A percentile compares a stretch with the other conserved stretches of the same genome.
These are phyloP conservation scores for Blastocystis sp. DNA, from an alignment of 352 stramenopile genomes.

Conservation along the genomic window DNA sequence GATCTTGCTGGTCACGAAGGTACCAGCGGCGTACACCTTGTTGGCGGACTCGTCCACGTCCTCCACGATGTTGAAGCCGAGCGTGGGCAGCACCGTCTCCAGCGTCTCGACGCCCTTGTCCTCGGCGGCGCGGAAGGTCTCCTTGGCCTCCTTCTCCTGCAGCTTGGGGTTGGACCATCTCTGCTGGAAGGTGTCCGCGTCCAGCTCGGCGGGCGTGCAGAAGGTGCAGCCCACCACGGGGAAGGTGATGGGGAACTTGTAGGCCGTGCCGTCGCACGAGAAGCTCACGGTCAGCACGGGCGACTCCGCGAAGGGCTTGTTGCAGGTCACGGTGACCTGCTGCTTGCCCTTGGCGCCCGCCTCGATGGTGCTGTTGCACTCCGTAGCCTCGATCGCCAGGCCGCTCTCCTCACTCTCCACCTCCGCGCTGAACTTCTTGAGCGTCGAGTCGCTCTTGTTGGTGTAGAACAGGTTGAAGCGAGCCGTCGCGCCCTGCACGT, in stretches of 20 bases:
- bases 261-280: constrained; percentile 58
- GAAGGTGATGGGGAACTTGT: constrained; percentile 63
- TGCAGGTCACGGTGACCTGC: constrained; percentile 57
- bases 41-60: constrained; percentile 65
- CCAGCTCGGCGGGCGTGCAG: constrained; percentile 54
- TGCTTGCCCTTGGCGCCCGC: constrained; percentile 61
- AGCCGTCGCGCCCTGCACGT: constrained; percentile 84
- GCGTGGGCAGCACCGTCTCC: constrained; percentile 38
- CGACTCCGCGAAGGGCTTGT: constrained; percentile 52
- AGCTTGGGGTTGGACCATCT: constrained; percentile 42
- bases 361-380: constrained; percentile 58
- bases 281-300: constrained; percentile 65
- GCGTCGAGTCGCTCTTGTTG: constrained; percentile 82
- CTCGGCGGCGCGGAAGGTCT: constrained; percentile 63
- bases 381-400: constrained; percentile 40
- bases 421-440: constrained; percentile 78
- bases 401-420: constrained; percentile 40
- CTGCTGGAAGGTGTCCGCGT: constrained; percentile 68
- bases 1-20: constrained; percentile 68
- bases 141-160: constrained; percentile 66
- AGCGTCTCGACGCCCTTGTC: constrained; percentile 48
- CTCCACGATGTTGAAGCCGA: constrained; percentile 63
- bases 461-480: constrained; percentile 90
- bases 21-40: constrained; percentile 67
- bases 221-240: constrained; percentile 61